Evolutionary conservation across 371 early-diverging fungal genomes (phyloP), one percentile per base, ranked within the genome.

Genomic region (Mucor circinelloides): DNA sequence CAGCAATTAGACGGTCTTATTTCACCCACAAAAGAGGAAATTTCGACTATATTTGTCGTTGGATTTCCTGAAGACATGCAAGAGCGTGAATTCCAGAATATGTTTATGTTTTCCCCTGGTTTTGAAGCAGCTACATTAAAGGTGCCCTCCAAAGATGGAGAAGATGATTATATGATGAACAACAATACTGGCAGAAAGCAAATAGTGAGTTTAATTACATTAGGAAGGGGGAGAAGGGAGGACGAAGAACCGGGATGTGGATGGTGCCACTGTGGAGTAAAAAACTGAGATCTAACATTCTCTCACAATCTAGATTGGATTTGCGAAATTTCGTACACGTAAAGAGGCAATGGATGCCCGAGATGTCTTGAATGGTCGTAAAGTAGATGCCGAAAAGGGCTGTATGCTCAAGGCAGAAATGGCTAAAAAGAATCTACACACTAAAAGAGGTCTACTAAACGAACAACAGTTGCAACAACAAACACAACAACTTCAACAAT

Each of bases 61-160:
- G 97, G 97, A 10, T 95, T 97, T 67, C 97, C 97, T 34, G 95
- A 96, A 36, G 97, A 97, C 76, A 94, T 96, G 90, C 87, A 85
- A 71, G 97, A 97, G 75, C 82, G 97, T 64, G 97, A 97, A 81
- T 96, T 97, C 70, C 94, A 95, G 69, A 96, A 95, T 80, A 94
- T 95, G 95, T 97, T 97, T 81, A 90, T 90, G 34, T 96, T 97
- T 72, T 91, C 90, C 10, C 86, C 92, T 15, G 97, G 97, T 15
- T 97, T 96, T 70, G 96, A 96, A 76, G 95, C 94, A 1, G 95
- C 97, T 8, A 91, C 93, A 0, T 85, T 97, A 54, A 96, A 96
- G 78, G 79, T 85, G 23, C 93, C 93, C 13, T 72, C 80, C 40
- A 78, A 77, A 66, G 85, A 86, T 32, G 79, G 75, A 54, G 79